A percentile compares a stretch with the other conserved stretches of the same genome.
phyloP scores from a whole-genome alignment of 495 filamentous ascomycete genomes.

The Daldinia concentrica region DNA sequence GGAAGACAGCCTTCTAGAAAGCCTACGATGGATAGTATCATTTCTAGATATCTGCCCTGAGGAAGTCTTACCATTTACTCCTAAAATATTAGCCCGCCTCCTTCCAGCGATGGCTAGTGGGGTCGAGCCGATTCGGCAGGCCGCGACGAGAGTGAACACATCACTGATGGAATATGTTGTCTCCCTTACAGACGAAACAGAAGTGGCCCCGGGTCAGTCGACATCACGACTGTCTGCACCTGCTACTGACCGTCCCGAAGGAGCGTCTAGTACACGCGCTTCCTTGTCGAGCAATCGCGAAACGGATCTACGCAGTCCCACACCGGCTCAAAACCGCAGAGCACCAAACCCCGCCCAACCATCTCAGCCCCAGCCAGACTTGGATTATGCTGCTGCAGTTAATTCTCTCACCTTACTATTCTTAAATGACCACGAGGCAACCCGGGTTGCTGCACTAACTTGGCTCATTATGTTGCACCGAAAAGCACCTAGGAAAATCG shows the following conservation, averaged over 20 bases:
- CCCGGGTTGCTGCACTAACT: slow-evolving; percentile 88
- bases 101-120: slow-evolving; percentile 94
- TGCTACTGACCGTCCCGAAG: slow-evolving; percentile 64
- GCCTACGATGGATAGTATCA: slow-evolving; percentile 92
- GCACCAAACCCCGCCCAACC: slow-evolving; percentile 51
- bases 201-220: slow-evolving; percentile 53
- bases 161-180: slow-evolving; percentile 92
- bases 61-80: slow-evolving; percentile 95
- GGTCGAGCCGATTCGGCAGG: slow-evolving; percentile 85
- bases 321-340: slow-evolving; percentile 58
- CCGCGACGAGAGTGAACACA: slow-evolving; percentile 87
- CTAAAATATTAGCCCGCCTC: slow-evolving; percentile 87
- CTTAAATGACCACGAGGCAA: slow-evolving; percentile 95
- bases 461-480: slow-evolving; percentile 98
- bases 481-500: slow-evolving; percentile 91
- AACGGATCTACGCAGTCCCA: slow-evolving; percentile 62
- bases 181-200: slow-evolving; percentile 81
- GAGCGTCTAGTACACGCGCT: slow-evolving; percentile 59
- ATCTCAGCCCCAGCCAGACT: slow-evolving; percentile 67
- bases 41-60: slow-evolving; percentile 98
- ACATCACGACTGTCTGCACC: slow-evolving; percentile 59
- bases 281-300: slow-evolving; percentile 65
- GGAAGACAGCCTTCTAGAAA: slow-evolving; percentile 89
- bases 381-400: slow-evolving; percentile 98
- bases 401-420: slow-evolving; percentile 94